phyloP scores from a whole-genome alignment of 352 stramenopile species.

The Salisapilia sapeloensis region DNA sequence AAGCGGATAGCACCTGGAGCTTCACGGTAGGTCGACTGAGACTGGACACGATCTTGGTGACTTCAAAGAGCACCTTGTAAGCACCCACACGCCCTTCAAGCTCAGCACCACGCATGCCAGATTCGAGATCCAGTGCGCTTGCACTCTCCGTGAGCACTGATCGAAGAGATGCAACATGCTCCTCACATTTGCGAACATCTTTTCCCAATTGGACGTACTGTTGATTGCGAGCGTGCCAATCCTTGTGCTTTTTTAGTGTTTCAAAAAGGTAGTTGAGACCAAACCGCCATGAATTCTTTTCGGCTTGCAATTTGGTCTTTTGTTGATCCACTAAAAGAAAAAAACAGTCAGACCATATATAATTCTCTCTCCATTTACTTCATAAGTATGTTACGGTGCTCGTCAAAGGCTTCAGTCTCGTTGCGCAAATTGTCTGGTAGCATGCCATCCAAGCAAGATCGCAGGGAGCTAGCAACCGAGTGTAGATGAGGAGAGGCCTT shows the following conservation, averaged over 20 bases:
- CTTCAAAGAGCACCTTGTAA: slow-evolving; percentile 83
- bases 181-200: slow-evolving; percentile 63
- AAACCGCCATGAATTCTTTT: slow-evolving; percentile 81
- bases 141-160: slow-evolving; percentile 63
- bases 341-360: no score
- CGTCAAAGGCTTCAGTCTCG: slow-evolving; percentile 48
- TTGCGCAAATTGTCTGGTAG: slow-evolving; percentile 72
- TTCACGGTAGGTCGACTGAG: slow-evolving; percentile 74
- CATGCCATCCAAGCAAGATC: slow-evolving; percentile 74
- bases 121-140: slow-evolving; percentile 71
- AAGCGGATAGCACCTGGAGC: slow-evolving; percentile 15
- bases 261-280: slow-evolving; percentile 82
- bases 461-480: slow-evolving; percentile 64
- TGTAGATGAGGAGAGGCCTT: slow-evolving; percentile 71
- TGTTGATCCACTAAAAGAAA: slow-evolving; percentile 47
- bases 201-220: slow-evolving; percentile 78
- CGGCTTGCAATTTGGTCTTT: slow-evolving; percentile 46
- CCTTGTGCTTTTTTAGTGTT: slow-evolving; percentile 79
- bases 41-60: slow-evolving; percentile 76
- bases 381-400: slow-evolving; percentile 25
- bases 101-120: slow-evolving; percentile 63
- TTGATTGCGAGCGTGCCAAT: slow-evolving; percentile 80
- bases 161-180: slow-evolving; percentile 48
- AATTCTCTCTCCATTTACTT: no score
- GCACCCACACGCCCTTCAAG: slow-evolving; percentile 68